A percentile compares a stretch with the other conserved stretches of the same genome.
Conservation (phyloP, 192 early-diverging fungal species). For the Phycomyces blakesleeanus region DNA sequence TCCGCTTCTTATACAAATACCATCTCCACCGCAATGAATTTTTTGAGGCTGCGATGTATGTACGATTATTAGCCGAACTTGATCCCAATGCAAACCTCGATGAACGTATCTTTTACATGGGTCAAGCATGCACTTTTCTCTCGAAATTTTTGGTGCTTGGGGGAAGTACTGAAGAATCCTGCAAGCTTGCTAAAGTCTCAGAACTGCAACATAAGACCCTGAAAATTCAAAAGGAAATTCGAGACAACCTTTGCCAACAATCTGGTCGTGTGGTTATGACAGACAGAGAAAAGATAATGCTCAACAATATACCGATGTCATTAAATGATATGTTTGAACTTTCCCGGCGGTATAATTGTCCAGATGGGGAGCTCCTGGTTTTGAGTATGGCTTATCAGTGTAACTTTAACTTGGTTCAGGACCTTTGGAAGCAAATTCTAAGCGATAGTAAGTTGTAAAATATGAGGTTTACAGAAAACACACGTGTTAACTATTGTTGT, state of each 20-base stretch:
- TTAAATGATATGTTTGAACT: not conserved
- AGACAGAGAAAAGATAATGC: not conserved
- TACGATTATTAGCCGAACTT: not conserved
- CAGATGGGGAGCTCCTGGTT: not conserved
- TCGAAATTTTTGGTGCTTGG: not conserved
- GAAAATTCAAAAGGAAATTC: not conserved
- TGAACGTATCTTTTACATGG: not conserved
- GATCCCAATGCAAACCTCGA: not conserved
- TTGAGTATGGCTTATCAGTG: no score
- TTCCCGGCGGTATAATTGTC: not conserved
- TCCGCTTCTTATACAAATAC: slow-evolving; percentile 25
- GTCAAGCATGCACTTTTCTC: not conserved
- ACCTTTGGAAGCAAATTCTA: no score
- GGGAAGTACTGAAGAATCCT: not conserved
- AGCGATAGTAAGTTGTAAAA: no score
- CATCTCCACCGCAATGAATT: slow-evolving; percentile 11
- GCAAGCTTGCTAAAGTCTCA: not conserved
- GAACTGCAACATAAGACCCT: not conserved
- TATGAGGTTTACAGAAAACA: no score
- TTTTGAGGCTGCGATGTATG: slow-evolving; percentile 24
- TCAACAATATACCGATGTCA: not conserved
- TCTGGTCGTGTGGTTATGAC: not conserved
- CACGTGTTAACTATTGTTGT: no score
- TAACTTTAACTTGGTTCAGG: no score
- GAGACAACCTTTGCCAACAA: not conserved